Conservation (phyloP, 2,329 filamentous ascomycete species). For the Byssothecium circinans region DNA sequence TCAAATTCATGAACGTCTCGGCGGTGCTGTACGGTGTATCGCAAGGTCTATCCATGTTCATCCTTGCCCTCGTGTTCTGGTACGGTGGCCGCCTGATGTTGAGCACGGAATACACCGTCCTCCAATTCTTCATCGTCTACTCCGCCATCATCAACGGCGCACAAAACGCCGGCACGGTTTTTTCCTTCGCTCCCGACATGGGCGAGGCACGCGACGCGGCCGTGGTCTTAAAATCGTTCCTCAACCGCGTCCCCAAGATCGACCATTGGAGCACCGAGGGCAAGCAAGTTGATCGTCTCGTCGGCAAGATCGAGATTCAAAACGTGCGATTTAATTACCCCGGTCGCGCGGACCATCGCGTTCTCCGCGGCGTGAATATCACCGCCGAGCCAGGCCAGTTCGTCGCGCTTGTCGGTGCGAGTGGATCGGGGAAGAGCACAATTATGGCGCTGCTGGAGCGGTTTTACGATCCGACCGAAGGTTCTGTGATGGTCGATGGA, state of each 20-base stretch:
- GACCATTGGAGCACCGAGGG: slow-evolving; percentile 47
- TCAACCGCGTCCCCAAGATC: slow-evolving; percentile 79
- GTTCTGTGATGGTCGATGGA: slow-evolving; percentile 79
- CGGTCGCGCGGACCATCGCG: slow-evolving; percentile 86
- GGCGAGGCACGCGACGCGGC: slow-evolving; percentile 89
- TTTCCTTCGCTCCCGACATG: slow-evolving; percentile 95
- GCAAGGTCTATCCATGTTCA: slow-evolving; percentile 68
- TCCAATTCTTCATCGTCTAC: slow-evolving; percentile 94
- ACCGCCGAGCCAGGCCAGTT: slow-evolving; percentile 76
- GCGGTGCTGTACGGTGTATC: slow-evolving; percentile 80
- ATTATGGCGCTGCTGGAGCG: slow-evolving; percentile 90
- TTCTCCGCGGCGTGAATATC: slow-evolving; percentile 81
- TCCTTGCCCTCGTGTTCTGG: slow-evolving; percentile 44
- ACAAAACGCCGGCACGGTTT: slow-evolving; percentile 88
- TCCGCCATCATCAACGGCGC: slow-evolving; percentile 85
- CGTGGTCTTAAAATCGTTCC: slow-evolving; percentile 75
- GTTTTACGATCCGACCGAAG: slow-evolving; percentile 87
- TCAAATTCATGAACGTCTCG: slow-evolving; percentile 74
- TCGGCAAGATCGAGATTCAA: slow-evolving; percentile 80
- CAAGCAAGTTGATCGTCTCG: slow-evolving; percentile 55
- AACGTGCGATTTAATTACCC: slow-evolving; percentile 95
- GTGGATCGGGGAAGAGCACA: slow-evolving; percentile 91
- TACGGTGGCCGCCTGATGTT: slow-evolving; percentile 40
- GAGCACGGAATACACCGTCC: slow-evolving; percentile 61
- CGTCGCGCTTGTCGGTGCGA: slow-evolving; percentile 88